These are phyloP conservation scores for Hyaloperonospora arabidopsidis DNA, from an alignment of 352 stramenopile genomes.

Conservation along the genomic window DNA sequence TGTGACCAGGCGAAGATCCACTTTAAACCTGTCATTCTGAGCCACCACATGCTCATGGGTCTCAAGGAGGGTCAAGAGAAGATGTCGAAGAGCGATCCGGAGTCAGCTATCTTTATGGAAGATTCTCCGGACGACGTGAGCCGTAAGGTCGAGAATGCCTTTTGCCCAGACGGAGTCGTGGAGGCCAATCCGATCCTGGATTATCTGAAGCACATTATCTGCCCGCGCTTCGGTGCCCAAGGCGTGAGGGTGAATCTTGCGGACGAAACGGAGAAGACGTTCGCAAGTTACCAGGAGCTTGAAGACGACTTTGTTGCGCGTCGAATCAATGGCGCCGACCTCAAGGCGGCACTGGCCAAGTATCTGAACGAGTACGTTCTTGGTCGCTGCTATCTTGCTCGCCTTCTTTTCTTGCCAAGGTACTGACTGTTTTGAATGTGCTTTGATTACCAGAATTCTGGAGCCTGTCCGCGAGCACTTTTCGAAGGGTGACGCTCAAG, in stretches of 20 bases:
- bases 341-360: slow-evolving; percentile 89
- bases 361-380: slow-evolving; percentile 88
- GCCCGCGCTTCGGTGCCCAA: slow-evolving; percentile 56
- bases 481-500: slow-evolving; percentile 88
- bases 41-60: slow-evolving; percentile 99
- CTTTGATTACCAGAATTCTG: slow-evolving; percentile 66
- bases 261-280: slow-evolving; percentile 64
- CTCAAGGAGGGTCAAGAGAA: slow-evolving; percentile 98
- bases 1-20: slow-evolving; percentile 93
- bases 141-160: slow-evolving; percentile 98
- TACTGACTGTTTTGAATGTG: background rate
- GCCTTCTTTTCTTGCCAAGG: background rate
- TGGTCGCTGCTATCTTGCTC: slow-evolving; percentile 1
- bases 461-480: slow-evolving; percentile 97
- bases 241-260: slow-evolving; percentile 48
- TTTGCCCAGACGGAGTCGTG: slow-evolving; percentile 88
- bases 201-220: slow-evolving; percentile 97
- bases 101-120: slow-evolving; percentile 99
- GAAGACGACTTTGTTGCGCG: slow-evolving; percentile 87
- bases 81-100: slow-evolving; percentile 98
- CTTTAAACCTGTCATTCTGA: slow-evolving; percentile 94
- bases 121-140: slow-evolving; percentile 91
- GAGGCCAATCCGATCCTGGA: slow-evolving; percentile 94
- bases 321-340: slow-evolving; percentile 87
- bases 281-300: slow-evolving; percentile 84